phyloP scores from a whole-genome alignment of 192 early-diverging fungal genomes.

The Thamnidium elegans region DNA sequence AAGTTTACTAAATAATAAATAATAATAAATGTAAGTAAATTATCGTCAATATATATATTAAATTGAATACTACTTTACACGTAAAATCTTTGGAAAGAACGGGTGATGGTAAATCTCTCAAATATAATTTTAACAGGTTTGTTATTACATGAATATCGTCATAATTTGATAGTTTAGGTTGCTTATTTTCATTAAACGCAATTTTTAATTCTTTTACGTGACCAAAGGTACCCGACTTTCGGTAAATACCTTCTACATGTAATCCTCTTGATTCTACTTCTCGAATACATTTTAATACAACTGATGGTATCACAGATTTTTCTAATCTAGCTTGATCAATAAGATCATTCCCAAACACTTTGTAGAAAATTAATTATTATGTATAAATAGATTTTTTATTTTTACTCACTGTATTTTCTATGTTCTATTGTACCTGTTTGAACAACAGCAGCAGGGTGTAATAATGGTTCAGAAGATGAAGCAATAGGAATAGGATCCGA shows the following conservation, averaged over 20 bases:
- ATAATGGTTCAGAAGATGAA: not conserved
- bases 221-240: constrained; percentile 68
- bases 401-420: not conserved
- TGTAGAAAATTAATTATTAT: not conserved
- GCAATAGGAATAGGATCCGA: not conserved
- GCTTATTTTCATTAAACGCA: constrained; percentile 52
- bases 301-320: constrained; percentile 54
- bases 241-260: constrained; percentile 76
- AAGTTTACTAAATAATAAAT: not conserved
- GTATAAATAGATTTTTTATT: not conserved
- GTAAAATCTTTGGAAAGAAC: constrained; percentile 43
- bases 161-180: constrained; percentile 47
- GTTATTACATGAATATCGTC: constrained; percentile 70
- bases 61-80: constrained; percentile 1
- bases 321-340: constrained; percentile 55
- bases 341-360: constrained; percentile 64
- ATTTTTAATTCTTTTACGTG: constrained; percentile 61
- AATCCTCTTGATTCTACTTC: constrained; percentile 64
- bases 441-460: constrained; percentile 10
- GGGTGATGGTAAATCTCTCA: constrained; percentile 67
- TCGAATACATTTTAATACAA: constrained; percentile 67
- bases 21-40: constrained; percentile 3
- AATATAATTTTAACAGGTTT: constrained; percentile 72
- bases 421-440: not conserved
- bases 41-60: not conserved